A percentile compares a stretch with the other conserved stretches of the same genome.
Evolutionary conservation across 1,284 basidiomycete species (phyloP).

Genomic region (Sanguinoderma infundibulare): DNA sequence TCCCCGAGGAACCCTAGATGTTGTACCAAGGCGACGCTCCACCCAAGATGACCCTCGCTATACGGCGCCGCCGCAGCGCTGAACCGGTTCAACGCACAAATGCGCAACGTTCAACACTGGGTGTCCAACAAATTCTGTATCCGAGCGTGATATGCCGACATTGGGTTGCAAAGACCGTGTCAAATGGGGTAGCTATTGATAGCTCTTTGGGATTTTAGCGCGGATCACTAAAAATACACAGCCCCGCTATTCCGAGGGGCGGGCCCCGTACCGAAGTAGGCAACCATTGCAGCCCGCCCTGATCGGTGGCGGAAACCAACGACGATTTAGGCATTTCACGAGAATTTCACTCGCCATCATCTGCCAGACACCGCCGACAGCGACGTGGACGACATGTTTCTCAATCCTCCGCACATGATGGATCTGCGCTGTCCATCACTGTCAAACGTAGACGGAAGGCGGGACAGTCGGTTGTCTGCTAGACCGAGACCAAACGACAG

Average conservation of each 20-base stretch:
- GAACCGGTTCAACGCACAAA: neutral
- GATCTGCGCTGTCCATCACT: neutral
- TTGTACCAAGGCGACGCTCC: slow-evolving; percentile 21
- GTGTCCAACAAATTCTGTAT: neutral
- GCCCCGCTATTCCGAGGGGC: no score
- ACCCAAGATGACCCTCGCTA: slow-evolving; percentile 1
- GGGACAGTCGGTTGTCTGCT: neutral
- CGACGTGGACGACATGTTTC: no score
- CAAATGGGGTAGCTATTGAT: neutral
- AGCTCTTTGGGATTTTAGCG: neutral
- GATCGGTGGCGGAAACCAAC: neutral
- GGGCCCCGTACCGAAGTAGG: neutral
- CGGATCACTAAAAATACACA: neutral
- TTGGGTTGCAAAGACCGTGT: neutral
- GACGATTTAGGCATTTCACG: neutral
- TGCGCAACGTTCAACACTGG: neutral
- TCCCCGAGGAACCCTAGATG: slow-evolving; percentile 1
- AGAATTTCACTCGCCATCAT: no score
- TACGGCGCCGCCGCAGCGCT: neutral
- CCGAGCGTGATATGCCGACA: neutral
- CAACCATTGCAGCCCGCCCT: neutral
- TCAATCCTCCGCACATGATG: neutral
- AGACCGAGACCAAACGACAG: neutral
- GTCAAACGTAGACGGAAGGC: neutral
- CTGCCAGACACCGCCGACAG: no score